Evolutionary conservation across 2,329 filamentous ascomycete species (phyloP).

Genomic region (Colletotrichum theobromicola): DNA sequence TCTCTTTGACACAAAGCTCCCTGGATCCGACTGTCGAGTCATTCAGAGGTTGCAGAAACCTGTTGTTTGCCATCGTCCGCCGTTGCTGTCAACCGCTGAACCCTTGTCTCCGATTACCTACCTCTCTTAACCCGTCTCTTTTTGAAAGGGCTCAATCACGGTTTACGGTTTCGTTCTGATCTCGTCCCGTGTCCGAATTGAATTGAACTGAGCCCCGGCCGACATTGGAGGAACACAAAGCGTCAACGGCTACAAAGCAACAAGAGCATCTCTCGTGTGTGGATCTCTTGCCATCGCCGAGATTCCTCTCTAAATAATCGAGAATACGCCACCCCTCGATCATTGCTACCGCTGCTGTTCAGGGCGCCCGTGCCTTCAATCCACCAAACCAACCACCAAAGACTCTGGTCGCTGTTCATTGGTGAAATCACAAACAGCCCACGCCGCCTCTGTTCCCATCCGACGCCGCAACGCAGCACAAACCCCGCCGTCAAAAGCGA

Average conservation of each 20-base stretch:
- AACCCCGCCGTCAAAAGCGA: not conserved
- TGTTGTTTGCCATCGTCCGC: not conserved
- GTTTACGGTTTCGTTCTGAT: slow-evolving; percentile 1
- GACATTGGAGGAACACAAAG: slow-evolving; percentile 1
- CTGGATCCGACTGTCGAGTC: slow-evolving; percentile 4
- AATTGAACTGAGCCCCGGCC: not conserved
- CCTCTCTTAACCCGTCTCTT: not conserved
- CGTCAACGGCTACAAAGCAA: not conserved
- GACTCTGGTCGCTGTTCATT: not conserved
- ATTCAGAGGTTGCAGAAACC: slow-evolving; percentile 9
- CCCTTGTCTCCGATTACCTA: not conserved
- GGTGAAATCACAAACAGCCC: not conserved
- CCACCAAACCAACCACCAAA: not conserved
- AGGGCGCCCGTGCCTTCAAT: not conserved
- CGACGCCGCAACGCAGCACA: not conserved
- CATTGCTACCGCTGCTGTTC: not conserved
- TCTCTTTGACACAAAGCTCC: not conserved
- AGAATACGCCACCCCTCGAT: not conserved
- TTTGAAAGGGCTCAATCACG: not conserved
- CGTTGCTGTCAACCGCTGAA: not conserved
- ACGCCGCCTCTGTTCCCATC: not conserved
- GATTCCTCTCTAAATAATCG: not conserved
- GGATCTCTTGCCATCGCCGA: not conserved
- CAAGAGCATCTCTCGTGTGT: not conserved
- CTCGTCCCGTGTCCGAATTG: not conserved